Evolutionary conservation across 768 basidiomycete genomes (phyloP), one percentile per base, ranked within the genome.

Genomic region (Calocybe indica): DNA sequence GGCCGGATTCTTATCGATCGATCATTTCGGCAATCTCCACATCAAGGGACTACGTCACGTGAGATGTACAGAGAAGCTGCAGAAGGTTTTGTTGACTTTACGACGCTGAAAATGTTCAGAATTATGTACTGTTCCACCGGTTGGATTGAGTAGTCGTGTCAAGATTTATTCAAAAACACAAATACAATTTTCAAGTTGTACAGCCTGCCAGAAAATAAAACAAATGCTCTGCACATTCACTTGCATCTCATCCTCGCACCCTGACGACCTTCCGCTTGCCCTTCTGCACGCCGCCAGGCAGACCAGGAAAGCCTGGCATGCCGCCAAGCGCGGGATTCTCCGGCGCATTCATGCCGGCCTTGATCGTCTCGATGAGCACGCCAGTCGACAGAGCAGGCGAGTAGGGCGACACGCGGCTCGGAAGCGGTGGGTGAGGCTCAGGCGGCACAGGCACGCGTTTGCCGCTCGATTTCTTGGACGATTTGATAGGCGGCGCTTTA

Each of bases 231-330:
- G n/a, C n/a, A n/a, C n/a, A n/a, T n/a, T n/a, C n/a, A n/a, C n/a
- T n/a, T n/a, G n/a, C n/a, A n/a, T n/a, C n/a, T 62, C 51, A 84
- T 40, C 78, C 82, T 52, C 85, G 74, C 9, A 91, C 85, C 53
- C 88, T 71, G 12, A 91, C 76, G 6, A 91, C 85, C 62, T 87
- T 90, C 67, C 85, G 70, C 62, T 90, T 90, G 32, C 87, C 87
- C 61, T 89, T 89, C 61, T 80, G 74, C 52, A 63, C 55, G 22
- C 68, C 69, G 10, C 64, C 69, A n/a, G 63, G 54, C n/a, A 68
- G 66, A 42, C 74, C 76, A 6, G 68, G 58, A 10, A 62, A 58
- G 1, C 59, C 67, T 5, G 64, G 61, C 9, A 54, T 49, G 44
- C 59, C 66, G 8, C 64, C 64, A 44, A 62, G 51, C 10, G 71